Conservation (phyloP, 2,329 filamentous ascomycete genomes). For the Aureobasidium sp. region DNA sequence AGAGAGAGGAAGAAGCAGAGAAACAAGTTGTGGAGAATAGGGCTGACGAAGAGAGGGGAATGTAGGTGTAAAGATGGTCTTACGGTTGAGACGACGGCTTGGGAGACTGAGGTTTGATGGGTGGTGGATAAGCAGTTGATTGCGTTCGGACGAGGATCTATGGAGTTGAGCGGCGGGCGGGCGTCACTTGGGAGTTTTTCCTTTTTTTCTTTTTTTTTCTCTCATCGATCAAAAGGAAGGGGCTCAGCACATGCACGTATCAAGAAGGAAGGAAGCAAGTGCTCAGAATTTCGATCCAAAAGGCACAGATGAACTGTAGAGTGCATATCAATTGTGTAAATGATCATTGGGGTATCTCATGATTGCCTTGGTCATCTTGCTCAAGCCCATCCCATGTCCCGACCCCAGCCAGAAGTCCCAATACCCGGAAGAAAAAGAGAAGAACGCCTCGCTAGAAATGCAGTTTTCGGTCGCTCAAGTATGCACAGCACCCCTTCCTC, state of each 20-base stretch:
- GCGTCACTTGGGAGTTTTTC: background rate
- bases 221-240: background rate
- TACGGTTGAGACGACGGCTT: slow-evolving; percentile 56
- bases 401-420: background rate
- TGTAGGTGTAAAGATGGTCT: slow-evolving; percentile 47
- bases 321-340: background rate
- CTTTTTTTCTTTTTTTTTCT: background rate
- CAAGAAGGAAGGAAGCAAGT: background rate
- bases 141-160: background rate
- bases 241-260: background rate
- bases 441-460: slow-evolving; percentile 37
- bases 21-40: background rate
- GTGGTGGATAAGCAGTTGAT: background rate
- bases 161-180: background rate
- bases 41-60: background rate
- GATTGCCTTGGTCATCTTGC: background rate
- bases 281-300: too few species aligned
- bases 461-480: background rate
- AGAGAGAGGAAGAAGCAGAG: background rate
- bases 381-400: background rate
- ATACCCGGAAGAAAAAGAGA: background rate
- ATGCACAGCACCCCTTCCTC: slow-evolving; percentile 25
- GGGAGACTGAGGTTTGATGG: slow-evolving; percentile 37
- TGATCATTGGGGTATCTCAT: slow-evolving; percentile 2
- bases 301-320: background rate